These are phyloP conservation scores for Fusarium sp. DNA, from an alignment of 2,329 filamentous ascomycete species.

Conservation along the genomic window DNA sequence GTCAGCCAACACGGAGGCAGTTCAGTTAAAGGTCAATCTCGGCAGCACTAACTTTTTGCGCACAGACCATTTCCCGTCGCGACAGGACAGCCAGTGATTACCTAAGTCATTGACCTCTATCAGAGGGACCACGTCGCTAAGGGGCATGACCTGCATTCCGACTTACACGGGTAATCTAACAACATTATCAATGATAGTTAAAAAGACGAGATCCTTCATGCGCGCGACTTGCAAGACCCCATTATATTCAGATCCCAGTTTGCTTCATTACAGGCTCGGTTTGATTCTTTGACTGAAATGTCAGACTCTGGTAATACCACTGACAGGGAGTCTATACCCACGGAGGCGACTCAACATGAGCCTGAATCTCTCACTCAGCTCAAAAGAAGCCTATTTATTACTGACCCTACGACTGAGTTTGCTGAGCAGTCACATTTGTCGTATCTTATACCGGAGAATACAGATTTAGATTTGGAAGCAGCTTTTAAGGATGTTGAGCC, in stretches of 20 bases:
- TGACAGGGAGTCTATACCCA: conserved; percentile 32
- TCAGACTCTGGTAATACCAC: conserved; percentile 31
- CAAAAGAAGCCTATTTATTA: conserved; percentile 33
- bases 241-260: background rate
- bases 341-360: conserved; percentile 21
- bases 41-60: conserved; percentile 38
- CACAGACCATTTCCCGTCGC: conserved; percentile 31
- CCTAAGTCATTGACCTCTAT: background rate
- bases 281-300: conserved; percentile 11
- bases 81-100: conserved; percentile 6
- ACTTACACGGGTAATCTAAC: conserved; percentile 35
- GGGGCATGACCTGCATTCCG: conserved; percentile 32
- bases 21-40: conserved; percentile 12
- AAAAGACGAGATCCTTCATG: conserved; percentile 6
- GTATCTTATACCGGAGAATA: conserved; percentile 68
- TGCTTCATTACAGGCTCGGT: background rate
- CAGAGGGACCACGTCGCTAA: conserved; percentile 35
- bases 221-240: background rate
- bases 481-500: conserved; percentile 56
- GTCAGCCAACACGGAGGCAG: conserved; percentile 19
- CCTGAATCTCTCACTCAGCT: conserved; percentile 37
- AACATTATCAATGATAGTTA: background rate
- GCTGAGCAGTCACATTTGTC: conserved; percentile 67
- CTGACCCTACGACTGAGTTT: conserved; percentile 51
- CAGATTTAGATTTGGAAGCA: conserved; percentile 63